Conservation (phyloP, 2,329 filamentous ascomycete genomes). For the Colletotrichum agaves region DNA sequence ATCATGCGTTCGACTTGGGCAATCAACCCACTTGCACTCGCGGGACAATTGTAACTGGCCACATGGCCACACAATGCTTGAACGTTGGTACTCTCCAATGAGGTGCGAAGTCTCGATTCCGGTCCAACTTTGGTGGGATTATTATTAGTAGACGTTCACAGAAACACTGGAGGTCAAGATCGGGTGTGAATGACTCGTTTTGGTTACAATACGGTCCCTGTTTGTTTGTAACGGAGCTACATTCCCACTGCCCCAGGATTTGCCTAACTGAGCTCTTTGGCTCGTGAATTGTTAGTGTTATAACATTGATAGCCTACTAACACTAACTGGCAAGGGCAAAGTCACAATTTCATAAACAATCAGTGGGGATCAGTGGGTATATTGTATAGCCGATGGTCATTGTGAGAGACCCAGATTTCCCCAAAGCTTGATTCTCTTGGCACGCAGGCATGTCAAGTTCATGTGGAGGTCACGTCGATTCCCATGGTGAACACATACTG, state of each 20-base stretch:
- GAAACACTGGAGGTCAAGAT: conserved; percentile 11
- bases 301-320: too few species aligned
- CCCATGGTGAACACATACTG: neutral
- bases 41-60: neutral
- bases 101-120: neutral
- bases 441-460: neutral
- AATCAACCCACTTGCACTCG: neutral
- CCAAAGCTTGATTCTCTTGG: conserved; percentile 32
- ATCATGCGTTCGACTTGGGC: too few species aligned
- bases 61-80: neutral
- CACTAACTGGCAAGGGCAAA: too few species aligned
- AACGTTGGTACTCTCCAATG: neutral
- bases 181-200: neutral
- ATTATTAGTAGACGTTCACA: neutral
- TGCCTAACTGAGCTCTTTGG: too few species aligned
- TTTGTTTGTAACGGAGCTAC: too few species aligned
- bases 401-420: neutral
- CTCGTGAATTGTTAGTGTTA: too few species aligned
- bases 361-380: too few species aligned
- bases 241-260: too few species aligned
- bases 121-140: neutral
- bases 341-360: too few species aligned
- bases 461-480: neutral
- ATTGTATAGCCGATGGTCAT: conserved; percentile 24
- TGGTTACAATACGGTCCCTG: too few species aligned